These are phyloP conservation scores for Bipolaris victoriae DNA, from an alignment of 2,329 filamentous ascomycete species.

Conservation along the genomic window DNA sequence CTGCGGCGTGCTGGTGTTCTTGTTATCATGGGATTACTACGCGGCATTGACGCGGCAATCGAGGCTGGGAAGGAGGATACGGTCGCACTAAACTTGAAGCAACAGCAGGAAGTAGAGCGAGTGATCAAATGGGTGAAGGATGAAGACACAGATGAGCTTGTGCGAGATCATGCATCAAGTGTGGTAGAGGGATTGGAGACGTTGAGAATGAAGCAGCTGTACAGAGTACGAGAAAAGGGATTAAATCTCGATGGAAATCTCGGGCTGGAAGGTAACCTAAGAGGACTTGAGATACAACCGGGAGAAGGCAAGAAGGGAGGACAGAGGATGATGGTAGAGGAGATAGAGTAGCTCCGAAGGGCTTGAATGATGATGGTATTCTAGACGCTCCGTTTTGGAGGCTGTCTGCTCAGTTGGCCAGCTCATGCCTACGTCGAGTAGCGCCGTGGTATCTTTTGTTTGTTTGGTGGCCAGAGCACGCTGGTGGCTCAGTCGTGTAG, in stretches of 20 bases:
- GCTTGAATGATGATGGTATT: conserved; percentile 7
- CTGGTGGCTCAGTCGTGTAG: background rate
- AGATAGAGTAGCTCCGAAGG: conserved; percentile 60
- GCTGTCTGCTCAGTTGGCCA: conserved; percentile 14
- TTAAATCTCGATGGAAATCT: conserved; percentile 32
- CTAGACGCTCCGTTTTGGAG: conserved; percentile 7
- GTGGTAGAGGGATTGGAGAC: conserved; percentile 71
- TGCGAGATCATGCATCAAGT: conserved; percentile 69
- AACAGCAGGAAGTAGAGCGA: conserved; percentile 66
- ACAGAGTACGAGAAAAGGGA: conserved; percentile 48
- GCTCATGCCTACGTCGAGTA: conserved; percentile 13
- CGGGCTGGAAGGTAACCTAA: conserved; percentile 48
- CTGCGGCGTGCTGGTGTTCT: conserved; percentile 70
- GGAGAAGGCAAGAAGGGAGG: conserved; percentile 3
- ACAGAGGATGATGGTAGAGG: conserved; percentile 57
- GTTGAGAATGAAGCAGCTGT: conserved; percentile 62
- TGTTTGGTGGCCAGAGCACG: conserved; percentile 11
- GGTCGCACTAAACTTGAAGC: conserved; percentile 62
- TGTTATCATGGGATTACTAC: conserved; percentile 66
- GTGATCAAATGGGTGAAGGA: conserved; percentile 68
- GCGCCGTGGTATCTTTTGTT: conserved; percentile 23
- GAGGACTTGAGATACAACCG: conserved; percentile 54
- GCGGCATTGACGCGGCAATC: conserved; percentile 61
- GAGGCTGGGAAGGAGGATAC: conserved; percentile 46
- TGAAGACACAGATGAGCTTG: conserved; percentile 72